Conservation (phyloP, 805 yeast species). For the Zygotorulaspora florentina region DNA sequence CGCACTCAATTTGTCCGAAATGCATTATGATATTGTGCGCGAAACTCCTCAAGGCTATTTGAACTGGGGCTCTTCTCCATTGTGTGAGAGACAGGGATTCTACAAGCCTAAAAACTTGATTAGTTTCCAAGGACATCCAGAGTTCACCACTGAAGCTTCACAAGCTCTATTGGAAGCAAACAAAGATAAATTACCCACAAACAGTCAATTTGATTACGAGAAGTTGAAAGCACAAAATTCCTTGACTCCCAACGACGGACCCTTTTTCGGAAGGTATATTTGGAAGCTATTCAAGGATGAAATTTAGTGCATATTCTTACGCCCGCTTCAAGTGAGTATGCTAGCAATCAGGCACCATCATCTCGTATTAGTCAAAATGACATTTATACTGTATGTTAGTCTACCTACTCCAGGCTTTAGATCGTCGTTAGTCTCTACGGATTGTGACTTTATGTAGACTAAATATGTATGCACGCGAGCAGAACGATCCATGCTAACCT, state of each 20-base stretch:
- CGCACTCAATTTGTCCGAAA: conserved; percentile 44
- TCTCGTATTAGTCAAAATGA: no score
- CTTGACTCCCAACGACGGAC: conserved; percentile 40
- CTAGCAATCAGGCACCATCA: no score
- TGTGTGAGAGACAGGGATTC: conserved; percentile 65
- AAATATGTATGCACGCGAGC: not conserved
- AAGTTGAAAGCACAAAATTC: conserved; percentile 33
- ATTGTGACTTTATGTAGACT: not conserved
- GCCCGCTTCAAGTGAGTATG: no score
- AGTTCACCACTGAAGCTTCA: conserved; percentile 46
- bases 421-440: no score
- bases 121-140: conserved; percentile 90
- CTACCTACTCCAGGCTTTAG: no score
- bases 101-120: conserved; percentile 48
- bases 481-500: no score
- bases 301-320: not conserved
- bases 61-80: conserved; percentile 50
- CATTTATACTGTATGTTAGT: no score
- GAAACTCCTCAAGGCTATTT: conserved; percentile 39
- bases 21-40: conserved; percentile 56
- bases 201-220: conserved; percentile 22
- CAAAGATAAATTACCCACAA: not conserved
- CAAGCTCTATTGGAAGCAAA: conserved; percentile 9
- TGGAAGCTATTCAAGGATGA: conserved; percentile 14
- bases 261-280: conserved; percentile 12